Conservation (phyloP, 2,329 filamentous ascomycete genomes). For the Ustulina deusta region DNA sequence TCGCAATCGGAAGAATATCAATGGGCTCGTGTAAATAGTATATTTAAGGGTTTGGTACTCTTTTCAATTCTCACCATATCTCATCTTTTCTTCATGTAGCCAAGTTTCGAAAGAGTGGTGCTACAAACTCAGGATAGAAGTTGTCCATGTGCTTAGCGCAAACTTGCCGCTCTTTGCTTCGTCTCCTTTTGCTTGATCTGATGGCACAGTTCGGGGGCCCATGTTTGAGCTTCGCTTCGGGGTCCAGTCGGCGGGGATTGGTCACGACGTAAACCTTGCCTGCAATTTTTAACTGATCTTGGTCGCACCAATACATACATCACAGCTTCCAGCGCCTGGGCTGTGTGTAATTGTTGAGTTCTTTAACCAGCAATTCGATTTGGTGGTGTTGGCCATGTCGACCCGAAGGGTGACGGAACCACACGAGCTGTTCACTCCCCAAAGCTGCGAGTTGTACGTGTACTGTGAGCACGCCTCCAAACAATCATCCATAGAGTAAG, state of each 20-base stretch:
- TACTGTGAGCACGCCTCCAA: slow-evolving; percentile 21
- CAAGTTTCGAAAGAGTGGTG: no score
- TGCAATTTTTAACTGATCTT: slow-evolving; percentile 2
- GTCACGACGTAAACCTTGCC: background rate
- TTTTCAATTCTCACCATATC: background rate
- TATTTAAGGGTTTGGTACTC: background rate
- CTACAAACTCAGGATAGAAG: background rate
- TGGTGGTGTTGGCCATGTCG: background rate
- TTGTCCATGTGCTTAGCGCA: background rate
- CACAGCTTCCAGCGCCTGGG: background rate
- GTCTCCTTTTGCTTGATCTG: background rate
- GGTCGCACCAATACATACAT: slow-evolving; percentile 9
- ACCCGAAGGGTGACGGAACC: slow-evolving; percentile 10
- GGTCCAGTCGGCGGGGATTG: background rate
- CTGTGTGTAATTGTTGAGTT: slow-evolving; percentile 8
- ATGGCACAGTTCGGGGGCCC: background rate
- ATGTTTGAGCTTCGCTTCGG: background rate
- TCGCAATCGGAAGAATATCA: background rate
- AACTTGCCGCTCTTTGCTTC: background rate
- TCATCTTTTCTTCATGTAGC: background rate
- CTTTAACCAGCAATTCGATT: slow-evolving; percentile 24
- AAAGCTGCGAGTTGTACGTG: background rate
- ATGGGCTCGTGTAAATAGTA: background rate
- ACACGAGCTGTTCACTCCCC: background rate
- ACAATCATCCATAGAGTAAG: slow-evolving; percentile 19